A percentile compares a stretch with the other conserved stretches of the same genome.
Evolutionary conservation across 805 yeast species (phyloP).

Genomic region (Saccharomyces paradoxus): DNA sequence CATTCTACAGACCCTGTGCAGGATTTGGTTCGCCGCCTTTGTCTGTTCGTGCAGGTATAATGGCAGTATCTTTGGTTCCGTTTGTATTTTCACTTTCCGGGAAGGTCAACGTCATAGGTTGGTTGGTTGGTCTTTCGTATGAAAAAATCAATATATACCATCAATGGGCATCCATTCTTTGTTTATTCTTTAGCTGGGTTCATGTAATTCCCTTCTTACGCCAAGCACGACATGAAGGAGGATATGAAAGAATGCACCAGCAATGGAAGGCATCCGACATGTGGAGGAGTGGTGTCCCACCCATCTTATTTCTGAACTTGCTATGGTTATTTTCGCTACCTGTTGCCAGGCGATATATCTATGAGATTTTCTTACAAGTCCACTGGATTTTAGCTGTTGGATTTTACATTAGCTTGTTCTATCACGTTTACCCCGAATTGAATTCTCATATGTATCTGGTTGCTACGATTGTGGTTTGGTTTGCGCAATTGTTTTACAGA

Average conservation of each 20-base stretch:
- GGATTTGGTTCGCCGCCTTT: not conserved
- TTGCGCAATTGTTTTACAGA: not conserved
- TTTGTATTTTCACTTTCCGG: not conserved
- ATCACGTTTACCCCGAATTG: not conserved
- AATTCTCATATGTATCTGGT: not conserved
- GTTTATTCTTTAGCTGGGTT: not conserved
- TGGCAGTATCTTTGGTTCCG: not conserved
- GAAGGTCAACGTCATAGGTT: not conserved
- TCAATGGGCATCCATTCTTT: not conserved
- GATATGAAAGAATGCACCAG: not conserved
- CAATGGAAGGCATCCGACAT: not conserved
- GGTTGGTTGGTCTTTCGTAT: not conserved
- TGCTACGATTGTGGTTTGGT: not conserved
- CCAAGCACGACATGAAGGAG: not conserved
- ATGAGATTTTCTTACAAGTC: not conserved
- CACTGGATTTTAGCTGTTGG: not conserved
- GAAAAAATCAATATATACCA: not conserved
- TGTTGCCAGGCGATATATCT: not conserved
- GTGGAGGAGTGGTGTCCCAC: not conserved
- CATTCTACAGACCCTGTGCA: not conserved
- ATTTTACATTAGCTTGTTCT: not conserved
- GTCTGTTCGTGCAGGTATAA: not conserved
- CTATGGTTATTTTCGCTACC: not conserved
- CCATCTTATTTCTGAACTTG: not conserved
- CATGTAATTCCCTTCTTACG: not conserved